A percentile compares a stretch with the other conserved stretches of the same genome.
phyloP scores from a whole-genome alignment of 1,284 basidiomycete genomes.

The Heterobasidion irregulare region DNA sequence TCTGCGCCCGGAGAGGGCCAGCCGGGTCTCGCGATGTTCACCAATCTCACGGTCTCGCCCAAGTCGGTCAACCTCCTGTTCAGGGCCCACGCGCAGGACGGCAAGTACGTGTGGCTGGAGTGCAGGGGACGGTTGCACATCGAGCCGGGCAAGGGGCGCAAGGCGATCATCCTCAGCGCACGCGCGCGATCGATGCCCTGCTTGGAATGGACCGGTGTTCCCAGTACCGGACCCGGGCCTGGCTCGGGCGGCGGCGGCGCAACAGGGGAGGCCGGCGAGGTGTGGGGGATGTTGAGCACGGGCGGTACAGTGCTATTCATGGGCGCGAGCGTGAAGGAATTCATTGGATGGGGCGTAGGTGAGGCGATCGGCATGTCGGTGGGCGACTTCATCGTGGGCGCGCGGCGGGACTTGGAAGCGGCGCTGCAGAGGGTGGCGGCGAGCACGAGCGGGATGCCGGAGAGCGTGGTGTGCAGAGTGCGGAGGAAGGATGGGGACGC shows the following conservation, averaged over 20 bases:
- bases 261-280: constrained; percentile 24
- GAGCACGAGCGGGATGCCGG: constrained; percentile 11
- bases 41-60: neutral
- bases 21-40: neutral
- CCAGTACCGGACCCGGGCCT: constrained; percentile 8
- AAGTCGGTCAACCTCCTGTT: constrained; percentile 61
- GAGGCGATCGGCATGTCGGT: constrained; percentile 66
- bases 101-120: constrained; percentile 80
- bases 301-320: constrained; percentile 45
- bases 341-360: constrained; percentile 60
- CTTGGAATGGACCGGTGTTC: constrained; percentile 53
- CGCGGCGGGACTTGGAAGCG: constrained; percentile 10
- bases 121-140: constrained; percentile 78
- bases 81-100: constrained; percentile 44
- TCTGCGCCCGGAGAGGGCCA: constrained; percentile 7
- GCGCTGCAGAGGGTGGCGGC: constrained; percentile 17
- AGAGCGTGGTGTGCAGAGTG: constrained; percentile 23
- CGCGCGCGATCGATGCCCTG: constrained; percentile 60
- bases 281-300: constrained; percentile 50
- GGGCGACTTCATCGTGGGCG: constrained; percentile 33
- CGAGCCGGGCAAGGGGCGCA: constrained; percentile 85
- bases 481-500: constrained; percentile 24
- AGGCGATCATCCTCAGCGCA: constrained; percentile 80
- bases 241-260: constrained; percentile 1
- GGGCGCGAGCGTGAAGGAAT: constrained; percentile 37